Conservation (phyloP, 768 basidiomycete species). For the Lentinula boryana region DNA sequence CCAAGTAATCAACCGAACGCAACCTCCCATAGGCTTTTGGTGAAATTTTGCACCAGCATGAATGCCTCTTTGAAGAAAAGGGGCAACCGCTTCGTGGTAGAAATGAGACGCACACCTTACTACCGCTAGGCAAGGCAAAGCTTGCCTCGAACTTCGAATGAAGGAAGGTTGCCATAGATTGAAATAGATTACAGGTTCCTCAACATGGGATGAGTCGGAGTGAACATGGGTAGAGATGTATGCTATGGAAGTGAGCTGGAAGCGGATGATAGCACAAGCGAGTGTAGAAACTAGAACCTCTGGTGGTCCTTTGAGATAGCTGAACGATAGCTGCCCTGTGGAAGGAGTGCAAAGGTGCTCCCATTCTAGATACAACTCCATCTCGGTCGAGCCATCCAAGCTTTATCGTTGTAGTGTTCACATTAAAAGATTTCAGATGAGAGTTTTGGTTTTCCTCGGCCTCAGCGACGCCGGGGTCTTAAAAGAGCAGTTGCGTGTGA, state of each 20-base stretch:
- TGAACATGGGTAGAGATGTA: constrained; percentile 30
- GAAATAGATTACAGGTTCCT: constrained; percentile 34
- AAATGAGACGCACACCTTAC: not conserved
- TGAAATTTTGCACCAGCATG: constrained; percentile 23
- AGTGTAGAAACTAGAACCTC: not conserved
- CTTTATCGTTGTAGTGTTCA: constrained; percentile 37
- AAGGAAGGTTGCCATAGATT: constrained; percentile 33
- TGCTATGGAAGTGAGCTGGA: constrained; percentile 31
- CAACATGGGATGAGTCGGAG: not conserved
- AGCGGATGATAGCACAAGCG: not conserved
- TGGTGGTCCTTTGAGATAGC: not conserved
- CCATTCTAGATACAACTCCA: constrained; percentile 54
- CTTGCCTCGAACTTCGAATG: constrained; percentile 16
- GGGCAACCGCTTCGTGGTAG: constrained; percentile 32
- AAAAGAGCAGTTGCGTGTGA: constrained; percentile 30
- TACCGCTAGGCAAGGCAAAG: not conserved
- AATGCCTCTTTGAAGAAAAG: constrained; percentile 46
- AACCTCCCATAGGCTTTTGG: constrained; percentile 39
- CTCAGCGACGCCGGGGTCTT: constrained; percentile 30
- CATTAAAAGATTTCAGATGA: constrained; percentile 21
- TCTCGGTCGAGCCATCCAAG: constrained; percentile 65
- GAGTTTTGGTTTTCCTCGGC: constrained; percentile 16
- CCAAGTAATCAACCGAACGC: constrained; percentile 47
- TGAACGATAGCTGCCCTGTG: not conserved
- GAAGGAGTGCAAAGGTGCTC: constrained; percentile 24